Evolutionary conservation across 2,329 filamentous ascomycete species (phyloP), one percentile per base, ranked within the genome.

Genomic region (Epichloe sylvatica): DNA sequence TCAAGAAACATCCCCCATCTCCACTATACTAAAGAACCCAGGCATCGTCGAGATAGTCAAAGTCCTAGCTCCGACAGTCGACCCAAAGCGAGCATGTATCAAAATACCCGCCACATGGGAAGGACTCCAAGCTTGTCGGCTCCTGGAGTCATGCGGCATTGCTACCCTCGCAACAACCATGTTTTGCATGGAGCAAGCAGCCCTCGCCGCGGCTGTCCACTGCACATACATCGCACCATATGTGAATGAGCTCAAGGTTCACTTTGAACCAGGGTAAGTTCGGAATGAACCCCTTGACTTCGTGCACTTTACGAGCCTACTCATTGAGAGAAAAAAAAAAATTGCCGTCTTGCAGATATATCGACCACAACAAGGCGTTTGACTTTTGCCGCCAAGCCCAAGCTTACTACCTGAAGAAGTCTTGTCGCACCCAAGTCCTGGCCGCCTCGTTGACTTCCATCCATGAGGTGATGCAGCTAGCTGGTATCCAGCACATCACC

Each of bases 151-250:
- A 15, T 62, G 68, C 9, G 75, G 76, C 1, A 74, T 82, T n/a
- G 65, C 69, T 1, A 82, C 80, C 0, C 65, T 83, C 3, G 78
- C 77, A 0, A 84, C 80, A 0, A 81, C 77, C 2, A 65, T 84
- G 45, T 84, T 83, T 56, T 76, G 74, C 41, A 70, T 81, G 56
- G 69, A 76, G 39, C 80, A 83, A 58, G 80, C 78, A 0, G 68
- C 69, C 1, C 64, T 81, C 1, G 80, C 80, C 0, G 74, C 70
- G 1, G 73, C 79, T 46, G 75, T 71, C 0, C 69, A 71, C 4
- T 83, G 78, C 55, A 72, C 72, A 0, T 83, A 82, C 56, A 76
- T 84, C 41, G 77, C 80, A 0, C 80, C 81, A 0, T 84, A 82
- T 53, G 76, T 83, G 33, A 82, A 83, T 57, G 78, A 83, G 54